A percentile compares a stretch with the other conserved stretches of the same genome.
Conservation (phyloP, 495 filamentous ascomycete genomes). For the Xylaria castorea region DNA sequence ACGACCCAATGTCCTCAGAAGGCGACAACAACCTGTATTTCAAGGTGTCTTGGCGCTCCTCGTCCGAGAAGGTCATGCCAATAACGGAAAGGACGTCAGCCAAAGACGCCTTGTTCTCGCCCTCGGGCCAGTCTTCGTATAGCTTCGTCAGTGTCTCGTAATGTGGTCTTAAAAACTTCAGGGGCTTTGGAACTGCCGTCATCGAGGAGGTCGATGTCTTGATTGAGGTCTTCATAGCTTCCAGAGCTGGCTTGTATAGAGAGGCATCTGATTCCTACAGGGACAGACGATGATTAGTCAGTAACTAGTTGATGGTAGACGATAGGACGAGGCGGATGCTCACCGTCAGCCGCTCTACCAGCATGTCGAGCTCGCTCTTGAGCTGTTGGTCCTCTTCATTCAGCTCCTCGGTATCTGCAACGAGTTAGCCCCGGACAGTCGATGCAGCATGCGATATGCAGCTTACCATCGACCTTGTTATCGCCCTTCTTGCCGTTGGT, state of each 20-base stretch:
- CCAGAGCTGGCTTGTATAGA: conserved; percentile 90
- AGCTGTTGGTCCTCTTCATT: conserved; percentile 98
- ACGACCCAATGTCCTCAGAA: conserved; percentile 90
- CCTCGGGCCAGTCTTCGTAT: conserved; percentile 86
- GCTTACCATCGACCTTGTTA: conserved; percentile 56
- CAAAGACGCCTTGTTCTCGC: conserved; percentile 84
- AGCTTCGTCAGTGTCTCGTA: conserved; percentile 84
- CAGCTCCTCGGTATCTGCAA: conserved; percentile 74
- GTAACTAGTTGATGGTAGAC: background rate
- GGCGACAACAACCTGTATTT: conserved; percentile 93
- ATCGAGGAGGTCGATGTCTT: conserved; percentile 99
- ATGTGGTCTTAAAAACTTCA: conserved; percentile 97
- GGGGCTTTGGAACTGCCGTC: conserved; percentile 97
- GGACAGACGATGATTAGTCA: background rate
- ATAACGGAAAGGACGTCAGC: conserved; percentile 97
- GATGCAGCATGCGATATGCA: conserved; percentile 22
- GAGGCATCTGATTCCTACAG: conserved; percentile 80
- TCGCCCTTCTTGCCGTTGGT: conserved; percentile 79
- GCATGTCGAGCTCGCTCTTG: conserved; percentile 98
- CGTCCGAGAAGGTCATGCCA: conserved; percentile 98
- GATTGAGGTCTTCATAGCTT: conserved; percentile 95
- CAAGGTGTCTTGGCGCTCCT: conserved; percentile 91
- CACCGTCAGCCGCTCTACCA: conserved; percentile 94
- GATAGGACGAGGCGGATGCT: conserved; percentile 26
- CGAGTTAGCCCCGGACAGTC: conserved; percentile 35